Evolutionary conservation across 164 flowering plant species (phyloP), one percentile per base, ranked within the genome.

Genomic region (Houttuynia cordata): DNA sequence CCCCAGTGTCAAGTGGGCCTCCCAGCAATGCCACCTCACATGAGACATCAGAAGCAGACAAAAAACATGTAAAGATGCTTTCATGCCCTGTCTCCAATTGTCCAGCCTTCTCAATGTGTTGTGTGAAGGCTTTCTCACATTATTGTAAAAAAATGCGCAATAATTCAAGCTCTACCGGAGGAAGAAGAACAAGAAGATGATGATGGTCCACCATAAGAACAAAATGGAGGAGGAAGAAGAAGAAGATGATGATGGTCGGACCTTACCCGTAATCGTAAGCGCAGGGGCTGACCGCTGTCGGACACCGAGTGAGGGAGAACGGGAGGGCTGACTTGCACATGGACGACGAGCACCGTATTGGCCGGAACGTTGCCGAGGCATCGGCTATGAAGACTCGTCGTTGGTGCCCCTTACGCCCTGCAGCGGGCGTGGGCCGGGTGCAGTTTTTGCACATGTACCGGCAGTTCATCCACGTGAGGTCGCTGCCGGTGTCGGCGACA

Each of bases 381-480:
- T 66, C 74, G 0, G 83, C 81, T 6, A 23, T 47, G 30, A 83
- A 81, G 12, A 71, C 63, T 47, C 73, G 61, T 21, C 65, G 12
- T 6, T 53, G 54, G 1, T 2, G n/a, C 17, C 37, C 19, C 8
- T 30, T 67, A 12, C 49, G 49, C 1, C 49, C 17, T 2, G 37
- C 6, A 6, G 34, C 37, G 24, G n/a, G 55, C 49, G 10, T 25
- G 20, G 54, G 4, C 4, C 41, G 41, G 18, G 55, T 56, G 52
- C 76, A 68, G 12, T 53, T 49, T 24, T 20, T 57, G 60, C 79
- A 65, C 1, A 64, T 53, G 60, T 70, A 68, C 8, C 63, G 64
- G 71, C 97, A 89, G 12, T 76, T 80, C 67, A 82, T 67, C 97
- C 97, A 89, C 18, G 90, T 87, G 42, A 89, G 65, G 23, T 85